These are phyloP conservation scores for Annulohypoxylon stygium DNA, from an alignment of 495 filamentous ascomycete species.

Conservation along the genomic window DNA sequence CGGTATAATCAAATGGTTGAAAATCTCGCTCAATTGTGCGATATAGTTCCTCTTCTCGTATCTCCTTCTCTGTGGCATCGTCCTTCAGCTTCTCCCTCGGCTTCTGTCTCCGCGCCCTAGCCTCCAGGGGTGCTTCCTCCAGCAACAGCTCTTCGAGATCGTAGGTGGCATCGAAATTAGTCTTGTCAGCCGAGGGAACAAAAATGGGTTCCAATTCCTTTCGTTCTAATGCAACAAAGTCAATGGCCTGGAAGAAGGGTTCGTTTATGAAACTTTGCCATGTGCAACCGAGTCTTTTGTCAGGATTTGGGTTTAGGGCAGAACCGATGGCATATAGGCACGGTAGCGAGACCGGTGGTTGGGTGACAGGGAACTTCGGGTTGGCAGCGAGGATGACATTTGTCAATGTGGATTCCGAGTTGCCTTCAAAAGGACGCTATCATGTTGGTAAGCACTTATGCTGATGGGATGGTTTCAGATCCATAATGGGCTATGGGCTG, in stretches of 20 bases:
- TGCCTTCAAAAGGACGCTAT: slow-evolving; percentile 90
- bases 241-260: slow-evolving; percentile 86
- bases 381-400: slow-evolving; percentile 84
- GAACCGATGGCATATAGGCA: slow-evolving; percentile 89
- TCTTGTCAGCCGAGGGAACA: slow-evolving; percentile 93
- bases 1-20: slow-evolving; percentile 94
- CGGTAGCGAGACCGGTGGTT: slow-evolving; percentile 84
- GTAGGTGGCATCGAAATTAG: slow-evolving; percentile 98
- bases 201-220: slow-evolving; percentile 95
- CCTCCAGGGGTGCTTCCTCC: slow-evolving; percentile 96
- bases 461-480: neutral
- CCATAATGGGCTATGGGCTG: neutral
- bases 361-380: slow-evolving; percentile 89
- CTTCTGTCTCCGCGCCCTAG: slow-evolving; percentile 90
- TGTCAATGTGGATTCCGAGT: slow-evolving; percentile 82
- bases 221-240: slow-evolving; percentile 86
- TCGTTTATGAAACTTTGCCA: slow-evolving; percentile 88
- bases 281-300: slow-evolving; percentile 82
- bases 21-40: slow-evolving; percentile 95
- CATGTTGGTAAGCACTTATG: slow-evolving; percentile 46
- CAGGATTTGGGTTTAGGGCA: slow-evolving; percentile 83
- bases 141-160: slow-evolving; percentile 94
- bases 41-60: slow-evolving; percentile 93
- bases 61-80: slow-evolving; percentile 95
- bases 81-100: slow-evolving; percentile 90